Evolutionary conservation across 345 rosid species (phyloP).

Genomic region (Euphorbia lathyris): DNA sequence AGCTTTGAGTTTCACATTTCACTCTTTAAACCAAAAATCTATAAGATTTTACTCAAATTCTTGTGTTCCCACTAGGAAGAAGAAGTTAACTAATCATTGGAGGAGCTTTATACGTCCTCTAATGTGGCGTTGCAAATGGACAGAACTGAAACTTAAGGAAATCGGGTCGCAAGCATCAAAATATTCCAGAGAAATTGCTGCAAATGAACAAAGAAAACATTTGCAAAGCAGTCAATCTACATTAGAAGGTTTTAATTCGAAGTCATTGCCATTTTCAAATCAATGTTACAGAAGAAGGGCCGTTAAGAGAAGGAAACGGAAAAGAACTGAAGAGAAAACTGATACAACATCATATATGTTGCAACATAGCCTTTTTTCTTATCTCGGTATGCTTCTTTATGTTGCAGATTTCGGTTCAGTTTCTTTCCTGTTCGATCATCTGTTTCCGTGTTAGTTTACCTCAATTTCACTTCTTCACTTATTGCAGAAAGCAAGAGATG

Average conservation of each 20-base stretch:
- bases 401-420: slow-evolving; percentile 2
- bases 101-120: slow-evolving; percentile 72
- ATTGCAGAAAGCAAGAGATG: slow-evolving; percentile 66
- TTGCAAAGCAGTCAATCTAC: slow-evolving; percentile 38
- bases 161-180: slow-evolving; percentile 59
- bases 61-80: slow-evolving; percentile 40
- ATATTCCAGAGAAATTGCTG: slow-evolving; percentile 54
- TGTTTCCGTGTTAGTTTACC: slow-evolving; percentile 2
- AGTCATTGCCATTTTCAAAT: slow-evolving; percentile 63
- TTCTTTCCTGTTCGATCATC: neutral
- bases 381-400: slow-evolving; percentile 44
- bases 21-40: neutral
- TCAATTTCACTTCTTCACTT: slow-evolving; percentile 11
- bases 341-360: slow-evolving; percentile 57
- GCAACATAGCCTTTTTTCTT: slow-evolving; percentile 63
- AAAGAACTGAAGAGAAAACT: slow-evolving; percentile 58
- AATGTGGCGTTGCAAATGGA: slow-evolving; percentile 95
- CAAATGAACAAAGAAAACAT: slow-evolving; percentile 44
- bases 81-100: slow-evolving; percentile 83
- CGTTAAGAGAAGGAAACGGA: slow-evolving; percentile 67
- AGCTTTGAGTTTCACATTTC: neutral
- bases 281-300: slow-evolving; percentile 49
- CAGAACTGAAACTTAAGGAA: slow-evolving; percentile 68
- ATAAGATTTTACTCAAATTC: slow-evolving; percentile 5
- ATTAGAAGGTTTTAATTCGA: slow-evolving; percentile 54